Percentiles rank a stretch among this genome's conserved stretches.
phyloP scores from a whole-genome alignment of 352 stramenopile genomes.

The Phytophthora kernoviae region DNA sequence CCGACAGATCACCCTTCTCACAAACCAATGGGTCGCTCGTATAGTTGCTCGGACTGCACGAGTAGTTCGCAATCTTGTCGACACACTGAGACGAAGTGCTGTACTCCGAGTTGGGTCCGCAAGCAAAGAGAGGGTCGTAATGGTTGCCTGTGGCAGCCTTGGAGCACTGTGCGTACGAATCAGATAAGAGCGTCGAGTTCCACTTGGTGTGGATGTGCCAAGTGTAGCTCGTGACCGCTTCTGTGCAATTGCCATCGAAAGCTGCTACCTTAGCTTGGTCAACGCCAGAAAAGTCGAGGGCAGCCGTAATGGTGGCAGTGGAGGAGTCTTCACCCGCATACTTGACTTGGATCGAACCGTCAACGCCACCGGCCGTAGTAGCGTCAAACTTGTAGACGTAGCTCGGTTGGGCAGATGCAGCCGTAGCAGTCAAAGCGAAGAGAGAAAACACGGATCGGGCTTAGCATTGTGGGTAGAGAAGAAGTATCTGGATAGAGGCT shows the following conservation, averaged over 20 bases:
- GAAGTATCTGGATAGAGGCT: neutral
- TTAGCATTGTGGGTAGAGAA: slow-evolving; percentile 12
- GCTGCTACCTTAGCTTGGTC: slow-evolving; percentile 5
- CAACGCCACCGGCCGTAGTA: slow-evolving; percentile 4
- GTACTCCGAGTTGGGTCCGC: slow-evolving; percentile 48
- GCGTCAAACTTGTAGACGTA: slow-evolving; percentile 22
- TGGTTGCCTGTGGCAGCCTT: slow-evolving; percentile 40
- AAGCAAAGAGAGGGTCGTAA: slow-evolving; percentile 48
- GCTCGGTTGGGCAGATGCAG: slow-evolving; percentile 1
- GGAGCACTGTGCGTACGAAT: slow-evolving; percentile 36
- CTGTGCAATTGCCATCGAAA: slow-evolving; percentile 33
- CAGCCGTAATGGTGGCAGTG: slow-evolving; percentile 12
- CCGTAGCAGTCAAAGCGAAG: slow-evolving; percentile 13
- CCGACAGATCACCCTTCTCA: slow-evolving; percentile 53
- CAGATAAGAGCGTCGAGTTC: slow-evolving; percentile 29
- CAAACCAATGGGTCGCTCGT: slow-evolving; percentile 29
- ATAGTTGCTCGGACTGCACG: slow-evolving; percentile 42
- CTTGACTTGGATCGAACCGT: slow-evolving; percentile 8
- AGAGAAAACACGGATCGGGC: slow-evolving; percentile 2
- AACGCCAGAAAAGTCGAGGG: slow-evolving; percentile 22
- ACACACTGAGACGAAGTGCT: slow-evolving; percentile 17
- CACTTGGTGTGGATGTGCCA: slow-evolving; percentile 57
- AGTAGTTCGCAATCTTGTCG: slow-evolving; percentile 25
- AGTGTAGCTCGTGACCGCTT: slow-evolving; percentile 27
- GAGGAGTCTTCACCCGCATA: slow-evolving; percentile 6